phyloP scores from a whole-genome alignment of 805 yeast genomes.

The Pichia phayaonensis region DNA sequence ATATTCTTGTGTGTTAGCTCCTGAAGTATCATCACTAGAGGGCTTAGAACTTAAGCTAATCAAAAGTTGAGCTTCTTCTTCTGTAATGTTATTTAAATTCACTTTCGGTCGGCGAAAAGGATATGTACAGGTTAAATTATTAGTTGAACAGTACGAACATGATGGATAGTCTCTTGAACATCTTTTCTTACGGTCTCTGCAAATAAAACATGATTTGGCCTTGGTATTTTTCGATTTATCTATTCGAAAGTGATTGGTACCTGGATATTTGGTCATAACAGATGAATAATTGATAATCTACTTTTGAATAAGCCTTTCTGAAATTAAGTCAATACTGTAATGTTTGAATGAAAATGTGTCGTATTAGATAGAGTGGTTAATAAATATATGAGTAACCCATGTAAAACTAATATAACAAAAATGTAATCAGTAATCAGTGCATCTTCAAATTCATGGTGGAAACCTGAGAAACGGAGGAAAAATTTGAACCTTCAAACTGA shows the following conservation, averaged over 20 bases:
- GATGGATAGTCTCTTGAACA: constrained; percentile 54
- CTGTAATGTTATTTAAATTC: neutral
- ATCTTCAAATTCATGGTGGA: too few relatives aligned
- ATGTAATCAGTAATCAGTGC: too few relatives aligned
- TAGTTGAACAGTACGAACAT: constrained; percentile 45
- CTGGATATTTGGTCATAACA: constrained; percentile 9
- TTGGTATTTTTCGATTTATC: constrained; percentile 4
- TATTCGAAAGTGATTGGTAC: constrained; percentile 11
- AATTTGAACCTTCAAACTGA: too few relatives aligned
- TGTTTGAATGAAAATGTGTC: too few relatives aligned
- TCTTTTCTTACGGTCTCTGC: constrained; percentile 55
- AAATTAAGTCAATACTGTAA: too few relatives aligned
- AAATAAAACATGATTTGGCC: constrained; percentile 37
- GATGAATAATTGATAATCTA: too few relatives aligned
- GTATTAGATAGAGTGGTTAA: too few relatives aligned
- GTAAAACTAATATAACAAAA: too few relatives aligned
- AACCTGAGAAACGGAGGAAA: too few relatives aligned
- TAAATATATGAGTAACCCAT: too few relatives aligned
- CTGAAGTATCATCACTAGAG: neutral
- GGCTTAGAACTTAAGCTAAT: neutral
- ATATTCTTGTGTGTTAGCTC: neutral
- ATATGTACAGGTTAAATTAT: constrained; percentile 41
- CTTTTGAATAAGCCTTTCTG: too few relatives aligned
- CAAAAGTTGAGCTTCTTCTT: neutral
- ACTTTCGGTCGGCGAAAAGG: constrained; percentile 9